Conservation (phyloP, 495 filamentous ascomycete genomes). For the Entonaema liquescens region DNA sequence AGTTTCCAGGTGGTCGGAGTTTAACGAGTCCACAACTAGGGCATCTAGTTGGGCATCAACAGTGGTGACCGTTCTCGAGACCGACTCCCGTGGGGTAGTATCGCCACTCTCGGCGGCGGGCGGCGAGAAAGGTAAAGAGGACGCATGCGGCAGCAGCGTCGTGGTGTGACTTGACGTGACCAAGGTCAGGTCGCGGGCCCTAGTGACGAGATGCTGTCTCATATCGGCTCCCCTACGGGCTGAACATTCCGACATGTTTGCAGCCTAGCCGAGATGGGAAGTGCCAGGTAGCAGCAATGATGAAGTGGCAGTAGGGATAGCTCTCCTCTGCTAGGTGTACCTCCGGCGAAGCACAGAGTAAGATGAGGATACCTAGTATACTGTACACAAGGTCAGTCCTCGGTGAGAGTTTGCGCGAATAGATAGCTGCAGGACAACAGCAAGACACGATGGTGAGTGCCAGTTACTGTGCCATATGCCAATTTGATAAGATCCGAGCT, state of each 20-base stretch:
- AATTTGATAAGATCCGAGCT: constrained; percentile 33
- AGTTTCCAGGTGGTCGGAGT: constrained; percentile 32
- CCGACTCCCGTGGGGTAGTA: constrained; percentile 42
- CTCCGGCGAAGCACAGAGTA: background rate
- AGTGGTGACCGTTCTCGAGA: constrained; percentile 41
- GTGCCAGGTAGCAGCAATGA: constrained; percentile 28
- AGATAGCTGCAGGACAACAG: constrained; percentile 31
- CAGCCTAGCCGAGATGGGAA: constrained; percentile 16
- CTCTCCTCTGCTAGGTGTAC: constrained; percentile 12
- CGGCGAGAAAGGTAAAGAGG: constrained; percentile 32
- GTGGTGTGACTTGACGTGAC: constrained; percentile 34
- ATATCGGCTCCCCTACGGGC: constrained; percentile 14
- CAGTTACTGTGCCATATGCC: constrained; percentile 29
- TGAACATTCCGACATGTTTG: constrained; percentile 29
- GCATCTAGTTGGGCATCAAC: constrained; percentile 48
- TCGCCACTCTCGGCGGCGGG: constrained; percentile 42
- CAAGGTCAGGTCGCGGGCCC: constrained; percentile 42
- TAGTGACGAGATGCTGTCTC: constrained; percentile 26
- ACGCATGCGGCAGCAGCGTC: constrained; percentile 24
- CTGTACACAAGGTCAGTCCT: constrained; percentile 27
- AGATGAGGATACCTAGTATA: constrained; percentile 22
- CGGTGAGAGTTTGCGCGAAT: constrained; percentile 36
- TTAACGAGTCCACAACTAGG: constrained; percentile 31
- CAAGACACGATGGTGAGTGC: constrained; percentile 38
- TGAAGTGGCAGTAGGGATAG: constrained; percentile 38